phyloP scores from a whole-genome alignment of 2,329 filamentous ascomycete species.

The Paecilomyces formosus region DNA sequence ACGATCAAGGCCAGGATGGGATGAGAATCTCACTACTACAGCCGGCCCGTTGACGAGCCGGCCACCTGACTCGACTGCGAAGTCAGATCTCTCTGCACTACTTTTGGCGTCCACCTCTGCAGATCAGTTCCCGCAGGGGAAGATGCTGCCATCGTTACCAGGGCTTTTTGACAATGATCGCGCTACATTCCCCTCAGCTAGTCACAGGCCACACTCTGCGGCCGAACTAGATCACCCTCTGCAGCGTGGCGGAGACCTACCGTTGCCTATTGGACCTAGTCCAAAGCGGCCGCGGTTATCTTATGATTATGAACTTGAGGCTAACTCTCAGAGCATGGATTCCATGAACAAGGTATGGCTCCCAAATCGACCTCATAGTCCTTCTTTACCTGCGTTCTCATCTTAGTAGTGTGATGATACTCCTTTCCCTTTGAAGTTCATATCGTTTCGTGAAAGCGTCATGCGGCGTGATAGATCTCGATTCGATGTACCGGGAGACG shows the following conservation, averaged over 20 bases:
- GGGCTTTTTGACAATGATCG: neutral
- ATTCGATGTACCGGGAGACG: neutral
- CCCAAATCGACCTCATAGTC: neutral
- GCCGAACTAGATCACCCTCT: neutral
- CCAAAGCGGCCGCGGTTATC: slow-evolving; percentile 1
- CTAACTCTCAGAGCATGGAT: neutral
- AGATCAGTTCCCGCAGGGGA: neutral
- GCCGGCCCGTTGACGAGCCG: neutral
- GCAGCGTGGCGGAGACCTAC: neutral
- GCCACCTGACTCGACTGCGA: neutral
- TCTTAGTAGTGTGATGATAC: neutral
- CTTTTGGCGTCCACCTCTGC: neutral
- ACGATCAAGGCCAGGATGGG: neutral
- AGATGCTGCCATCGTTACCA: neutral
- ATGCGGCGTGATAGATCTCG: neutral
- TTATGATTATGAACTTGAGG: neutral
- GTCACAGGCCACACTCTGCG: neutral
- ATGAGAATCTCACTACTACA: neutral
- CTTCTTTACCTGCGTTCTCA: neutral
- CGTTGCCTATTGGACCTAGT: neutral
- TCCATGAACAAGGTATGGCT: neutral
- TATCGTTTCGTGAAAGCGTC: neutral
- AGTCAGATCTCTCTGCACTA: neutral
- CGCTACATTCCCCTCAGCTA: neutral
- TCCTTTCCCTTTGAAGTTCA: neutral